Evolutionary conservation across 2,329 filamentous ascomycete genomes (phyloP).

Genomic region (Fusarium penzigii): DNA sequence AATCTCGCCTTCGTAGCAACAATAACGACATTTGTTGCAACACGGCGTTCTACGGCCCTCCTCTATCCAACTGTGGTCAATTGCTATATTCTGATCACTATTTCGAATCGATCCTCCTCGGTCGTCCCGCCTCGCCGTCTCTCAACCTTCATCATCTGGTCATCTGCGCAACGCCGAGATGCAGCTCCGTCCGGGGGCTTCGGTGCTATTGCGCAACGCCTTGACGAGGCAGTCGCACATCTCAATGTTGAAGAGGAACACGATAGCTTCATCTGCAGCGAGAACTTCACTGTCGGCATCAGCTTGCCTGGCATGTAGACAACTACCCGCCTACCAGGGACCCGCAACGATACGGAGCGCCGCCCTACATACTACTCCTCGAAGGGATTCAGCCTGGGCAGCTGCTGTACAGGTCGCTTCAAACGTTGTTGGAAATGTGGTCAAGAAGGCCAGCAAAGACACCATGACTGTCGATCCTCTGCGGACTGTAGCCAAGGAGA

Average conservation of each 20-base stretch:
- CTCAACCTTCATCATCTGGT: slow-evolving; percentile 3
- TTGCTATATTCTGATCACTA: slow-evolving; percentile 12
- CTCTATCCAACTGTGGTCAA: neutral
- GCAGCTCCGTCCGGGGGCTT: slow-evolving; percentile 57
- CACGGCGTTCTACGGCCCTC: neutral
- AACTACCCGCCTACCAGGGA: slow-evolving; percentile 33
- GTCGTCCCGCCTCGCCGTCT: neutral
- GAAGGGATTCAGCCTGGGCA: slow-evolving; percentile 67
- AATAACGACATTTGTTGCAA: neutral
- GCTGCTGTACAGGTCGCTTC: slow-evolving; percentile 72
- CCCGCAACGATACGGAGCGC: slow-evolving; percentile 36
- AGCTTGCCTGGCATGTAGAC: slow-evolving; percentile 34
- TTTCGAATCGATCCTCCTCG: neutral
- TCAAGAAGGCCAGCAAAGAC: slow-evolving; percentile 61
- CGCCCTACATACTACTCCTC: slow-evolving; percentile 45
- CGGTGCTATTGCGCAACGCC: slow-evolving; percentile 45
- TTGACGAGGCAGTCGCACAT: slow-evolving; percentile 26
- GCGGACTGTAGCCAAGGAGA: slow-evolving; percentile 88
- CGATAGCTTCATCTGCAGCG: slow-evolving; percentile 2
- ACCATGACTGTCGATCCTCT: slow-evolving; percentile 83
- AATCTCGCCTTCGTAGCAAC: neutral
- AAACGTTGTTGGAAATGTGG: slow-evolving; percentile 69
- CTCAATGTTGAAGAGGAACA: slow-evolving; percentile 22
- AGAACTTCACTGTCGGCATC: slow-evolving; percentile 13
- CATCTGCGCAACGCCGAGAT: slow-evolving; percentile 36